A percentile compares a stretch with the other conserved stretches of the same genome.
Evolutionary conservation across 1,284 basidiomycete species (phyloP).

Genomic region (Phylloporus sp.): DNA sequence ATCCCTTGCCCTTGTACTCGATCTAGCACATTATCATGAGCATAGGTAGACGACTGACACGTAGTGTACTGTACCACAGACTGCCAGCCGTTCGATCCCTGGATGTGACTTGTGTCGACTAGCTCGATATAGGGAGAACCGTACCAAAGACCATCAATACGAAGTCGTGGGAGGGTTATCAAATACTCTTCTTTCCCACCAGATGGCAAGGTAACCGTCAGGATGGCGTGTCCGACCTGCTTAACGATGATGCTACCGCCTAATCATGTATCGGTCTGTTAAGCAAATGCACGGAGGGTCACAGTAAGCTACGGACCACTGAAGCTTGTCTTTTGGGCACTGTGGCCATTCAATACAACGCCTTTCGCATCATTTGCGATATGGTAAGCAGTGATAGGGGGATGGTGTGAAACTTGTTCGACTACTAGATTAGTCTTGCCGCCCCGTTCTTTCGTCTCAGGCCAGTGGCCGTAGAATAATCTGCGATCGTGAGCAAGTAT

Average conservation of each 20-base stretch:
- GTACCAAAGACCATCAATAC: constrained; percentile 66
- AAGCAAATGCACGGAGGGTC: neutral
- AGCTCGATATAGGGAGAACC: constrained; percentile 89
- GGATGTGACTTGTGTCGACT: constrained; percentile 83
- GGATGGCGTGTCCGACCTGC: constrained; percentile 93
- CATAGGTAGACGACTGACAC: neutral
- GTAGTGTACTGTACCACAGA: constrained; percentile 50
- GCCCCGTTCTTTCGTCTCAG: constrained; percentile 79
- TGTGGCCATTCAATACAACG: constrained; percentile 85
- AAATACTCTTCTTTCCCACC: constrained; percentile 78
- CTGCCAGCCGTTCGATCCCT: constrained; percentile 75
- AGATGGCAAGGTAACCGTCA: constrained; percentile 69
- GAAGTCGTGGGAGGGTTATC: constrained; percentile 87
- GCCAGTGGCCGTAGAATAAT: constrained; percentile 93
- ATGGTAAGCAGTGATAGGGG: constrained; percentile 85
- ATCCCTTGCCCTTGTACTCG: constrained; percentile 95
- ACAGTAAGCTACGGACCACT: constrained; percentile 54
- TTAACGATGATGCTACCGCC: constrained; percentile 83
- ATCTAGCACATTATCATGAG: constrained; percentile 47
- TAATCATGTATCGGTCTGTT: constrained; percentile 28
- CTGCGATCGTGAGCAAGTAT: constrained; percentile 39
- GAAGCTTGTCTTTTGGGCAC: constrained; percentile 96
- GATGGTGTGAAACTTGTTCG: constrained; percentile 98
- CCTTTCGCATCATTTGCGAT: constrained; percentile 87
- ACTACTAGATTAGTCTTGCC: constrained; percentile 80